These are phyloP conservation scores for Gymnopus androsaceus DNA, from an alignment of 1,284 basidiomycete genomes.

Conservation along the genomic window DNA sequence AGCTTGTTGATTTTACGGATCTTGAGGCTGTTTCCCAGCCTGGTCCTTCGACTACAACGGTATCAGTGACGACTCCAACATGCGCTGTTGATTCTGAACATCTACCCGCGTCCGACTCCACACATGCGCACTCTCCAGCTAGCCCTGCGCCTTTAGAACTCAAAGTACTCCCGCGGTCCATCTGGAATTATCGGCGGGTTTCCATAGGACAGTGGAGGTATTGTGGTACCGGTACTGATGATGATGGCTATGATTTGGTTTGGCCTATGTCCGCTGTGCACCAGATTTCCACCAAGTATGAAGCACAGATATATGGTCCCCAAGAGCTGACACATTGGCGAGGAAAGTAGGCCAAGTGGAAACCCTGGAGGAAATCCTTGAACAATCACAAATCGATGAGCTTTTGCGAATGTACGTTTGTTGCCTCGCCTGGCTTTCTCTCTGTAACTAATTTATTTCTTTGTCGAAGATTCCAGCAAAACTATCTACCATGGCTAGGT, in stretches of 20 bases:
- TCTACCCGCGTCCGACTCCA: not conserved
- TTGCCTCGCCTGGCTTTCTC: not conserved
- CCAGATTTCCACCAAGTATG: slow-evolving; percentile 1
- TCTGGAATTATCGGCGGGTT: slow-evolving; percentile 7
- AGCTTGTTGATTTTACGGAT: slow-evolving; percentile 6
- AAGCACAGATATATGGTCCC: not conserved
- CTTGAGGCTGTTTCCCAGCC: not conserved
- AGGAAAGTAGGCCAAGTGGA: not conserved
- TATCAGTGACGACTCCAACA: not conserved
- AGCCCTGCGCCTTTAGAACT: not conserved
- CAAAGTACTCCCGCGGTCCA: slow-evolving; percentile 5
- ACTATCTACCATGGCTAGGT: slow-evolving; percentile 16
- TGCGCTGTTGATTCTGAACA: not conserved
- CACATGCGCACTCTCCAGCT: not conserved
- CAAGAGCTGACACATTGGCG: not conserved
- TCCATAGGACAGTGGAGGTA: slow-evolving; percentile 5
- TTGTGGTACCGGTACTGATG: not conserved
- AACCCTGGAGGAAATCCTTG: slow-evolving; percentile 9
- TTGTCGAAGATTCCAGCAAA: slow-evolving; percentile 9
- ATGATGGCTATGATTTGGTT: slow-evolving; percentile 6
- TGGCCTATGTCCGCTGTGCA: slow-evolving; percentile 9
- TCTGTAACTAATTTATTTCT: not conserved
- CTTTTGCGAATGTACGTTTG: slow-evolving; percentile 10
- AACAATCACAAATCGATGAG: slow-evolving; percentile 6
- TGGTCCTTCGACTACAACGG: not conserved